These are phyloP conservation scores for Inga leiocalycina DNA, from an alignment of 306 rosid species.

Conservation along the genomic window DNA sequence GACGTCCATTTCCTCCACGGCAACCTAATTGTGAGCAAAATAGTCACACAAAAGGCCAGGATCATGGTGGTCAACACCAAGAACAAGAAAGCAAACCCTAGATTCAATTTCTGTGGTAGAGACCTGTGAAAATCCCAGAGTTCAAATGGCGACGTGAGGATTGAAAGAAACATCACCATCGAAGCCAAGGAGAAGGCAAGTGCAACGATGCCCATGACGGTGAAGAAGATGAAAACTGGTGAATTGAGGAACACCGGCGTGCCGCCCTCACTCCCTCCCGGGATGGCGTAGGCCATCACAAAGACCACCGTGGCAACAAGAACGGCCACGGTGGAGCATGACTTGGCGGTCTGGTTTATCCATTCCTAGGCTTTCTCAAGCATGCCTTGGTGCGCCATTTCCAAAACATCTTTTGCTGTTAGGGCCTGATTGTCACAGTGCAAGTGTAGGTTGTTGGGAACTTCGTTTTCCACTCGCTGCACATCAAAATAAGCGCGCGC, in stretches of 20 bases:
- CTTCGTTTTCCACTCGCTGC: constrained; percentile 33
- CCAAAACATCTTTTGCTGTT: constrained; percentile 25
- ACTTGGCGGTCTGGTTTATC: constrained; percentile 32
- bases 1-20: constrained; percentile 16
- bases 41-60: constrained; percentile 38
- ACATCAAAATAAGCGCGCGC: too few species aligned
- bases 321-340: constrained; percentile 40
- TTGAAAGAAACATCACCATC: constrained; percentile 48
- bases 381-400: not conserved
- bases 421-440: not conserved
- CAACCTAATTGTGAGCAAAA: constrained; percentile 27
- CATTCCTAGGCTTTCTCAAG: constrained; percentile 31
- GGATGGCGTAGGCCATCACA: constrained; percentile 40
- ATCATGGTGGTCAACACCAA: constrained; percentile 30
- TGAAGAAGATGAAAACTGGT: constrained; percentile 39
- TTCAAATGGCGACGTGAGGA: constrained; percentile 39
- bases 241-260: not conserved
- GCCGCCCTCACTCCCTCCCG: constrained; percentile 7
- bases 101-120: constrained; percentile 33
- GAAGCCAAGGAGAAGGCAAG: constrained; percentile 41
- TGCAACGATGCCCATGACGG: constrained; percentile 38
- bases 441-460: not conserved
- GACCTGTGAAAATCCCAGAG: constrained; percentile 21
- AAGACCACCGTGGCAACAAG: constrained; percentile 46
- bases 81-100: constrained; percentile 40